These are phyloP conservation scores for Penicillium nordicum DNA, from an alignment of 2,329 filamentous ascomycete species.

Conservation along the genomic window DNA sequence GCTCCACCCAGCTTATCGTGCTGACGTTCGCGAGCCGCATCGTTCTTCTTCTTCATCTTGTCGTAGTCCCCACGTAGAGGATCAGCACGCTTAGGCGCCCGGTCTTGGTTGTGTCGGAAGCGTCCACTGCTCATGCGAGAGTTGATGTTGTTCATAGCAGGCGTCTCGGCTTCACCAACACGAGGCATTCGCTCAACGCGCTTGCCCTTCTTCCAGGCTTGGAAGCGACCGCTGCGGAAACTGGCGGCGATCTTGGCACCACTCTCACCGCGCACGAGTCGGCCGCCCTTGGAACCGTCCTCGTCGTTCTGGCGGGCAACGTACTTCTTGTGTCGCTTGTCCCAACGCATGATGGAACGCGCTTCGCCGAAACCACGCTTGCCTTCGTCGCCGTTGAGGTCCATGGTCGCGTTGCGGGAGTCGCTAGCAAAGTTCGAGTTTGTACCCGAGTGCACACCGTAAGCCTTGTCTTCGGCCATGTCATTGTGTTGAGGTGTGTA, in stretches of 20 bases:
- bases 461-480: slow-evolving; percentile 82
- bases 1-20: slow-evolving; percentile 28
- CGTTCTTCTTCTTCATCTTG: slow-evolving; percentile 82
- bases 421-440: slow-evolving; percentile 78
- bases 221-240: slow-evolving; percentile 91
- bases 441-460: slow-evolving; percentile 83
- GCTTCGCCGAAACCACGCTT: slow-evolving; percentile 74
- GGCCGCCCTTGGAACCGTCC: slow-evolving; percentile 75
- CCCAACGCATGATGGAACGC: slow-evolving; percentile 81
- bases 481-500: slow-evolving; percentile 82
- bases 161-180: slow-evolving; percentile 74
- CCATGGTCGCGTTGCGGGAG: slow-evolving; percentile 85
- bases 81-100: slow-evolving; percentile 89
- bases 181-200: slow-evolving; percentile 73
- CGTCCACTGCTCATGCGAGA: slow-evolving; percentile 46
- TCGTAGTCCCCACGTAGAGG: slow-evolving; percentile 88
- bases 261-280: slow-evolving; percentile 80
- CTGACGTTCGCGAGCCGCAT: slow-evolving; percentile 73
- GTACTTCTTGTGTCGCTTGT: slow-evolving; percentile 95
- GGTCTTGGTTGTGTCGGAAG: slow-evolving; percentile 83
- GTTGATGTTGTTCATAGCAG: slow-evolving; percentile 34
- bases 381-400: slow-evolving; percentile 83
- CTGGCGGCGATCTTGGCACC: slow-evolving; percentile 93
- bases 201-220: slow-evolving; percentile 85
- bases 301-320: slow-evolving; percentile 89